Evolutionary conservation across 2,329 filamentous ascomycete genomes (phyloP).

Genomic region (Orbilia oligospora): DNA sequence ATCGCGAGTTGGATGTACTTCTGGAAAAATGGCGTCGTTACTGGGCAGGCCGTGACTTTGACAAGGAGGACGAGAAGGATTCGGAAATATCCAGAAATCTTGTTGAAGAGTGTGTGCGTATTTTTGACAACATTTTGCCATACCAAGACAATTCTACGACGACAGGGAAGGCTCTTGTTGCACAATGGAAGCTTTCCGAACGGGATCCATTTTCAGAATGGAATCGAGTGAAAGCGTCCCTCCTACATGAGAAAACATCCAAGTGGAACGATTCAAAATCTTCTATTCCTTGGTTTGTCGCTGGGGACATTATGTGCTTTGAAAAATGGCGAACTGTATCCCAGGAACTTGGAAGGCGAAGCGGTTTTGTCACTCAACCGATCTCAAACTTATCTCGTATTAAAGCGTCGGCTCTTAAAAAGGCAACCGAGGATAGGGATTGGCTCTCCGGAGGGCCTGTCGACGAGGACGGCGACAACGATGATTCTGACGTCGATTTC

Average conservation of each 20-base stretch:
- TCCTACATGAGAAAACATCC: not conserved
- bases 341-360: not conserved
- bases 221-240: slow-evolving; percentile 9
- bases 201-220: slow-evolving; percentile 6
- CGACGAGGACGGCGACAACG: not conserved
- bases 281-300: slow-evolving; percentile 10
- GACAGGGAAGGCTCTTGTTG: not conserved
- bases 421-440: not conserved
- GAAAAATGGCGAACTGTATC: not conserved
- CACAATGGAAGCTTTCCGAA: not conserved
- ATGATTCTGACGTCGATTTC: not conserved
- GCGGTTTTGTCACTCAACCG: slow-evolving; percentile 2
- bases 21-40: not conserved
- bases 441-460: not conserved
- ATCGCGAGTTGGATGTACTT: not conserved
- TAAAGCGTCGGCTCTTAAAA: not conserved
- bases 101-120: slow-evolving; percentile 8
- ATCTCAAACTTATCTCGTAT: not conserved
- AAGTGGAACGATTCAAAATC: not conserved
- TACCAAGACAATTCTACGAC: not conserved
- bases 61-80: not conserved
- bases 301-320: not conserved
- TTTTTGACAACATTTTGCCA: slow-evolving; percentile 22
- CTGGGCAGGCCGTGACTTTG: not conserved
- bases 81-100: not conserved